Evolutionary conservation across 2,329 filamentous ascomycete species (phyloP), one percentile per base, ranked within the genome.

Genomic region (Aureobasidium sp.): DNA sequence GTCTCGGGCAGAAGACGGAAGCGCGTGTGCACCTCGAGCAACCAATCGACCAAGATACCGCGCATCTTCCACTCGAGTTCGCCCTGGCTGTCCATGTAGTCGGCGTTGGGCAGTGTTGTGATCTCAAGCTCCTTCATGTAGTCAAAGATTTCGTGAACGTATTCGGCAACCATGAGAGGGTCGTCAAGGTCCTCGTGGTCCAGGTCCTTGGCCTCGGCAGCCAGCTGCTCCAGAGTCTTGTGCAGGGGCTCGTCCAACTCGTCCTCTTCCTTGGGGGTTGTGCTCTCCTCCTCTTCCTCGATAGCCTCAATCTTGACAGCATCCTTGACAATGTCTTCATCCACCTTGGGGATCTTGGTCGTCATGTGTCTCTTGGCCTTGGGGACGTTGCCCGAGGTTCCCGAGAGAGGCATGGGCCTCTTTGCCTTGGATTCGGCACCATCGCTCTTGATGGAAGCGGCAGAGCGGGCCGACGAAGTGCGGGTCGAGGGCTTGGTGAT

Each of bases 61-160:
- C 94, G 90, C 78, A 95, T 96, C 82, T 96, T 96, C 94, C 94
- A 99, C 74, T 96, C 93, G 13, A 99, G 81, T 68, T 96, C 91
- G 65, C 89, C 88, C 73, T 99, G 94, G 75, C 93, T 89, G 54
- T 88, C 84, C 86, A 99, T 99, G 79, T 99, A 99, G 64, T 94
- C 79, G 19, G 91, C 87, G 76, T 97, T 96, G 67, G 93, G 91
- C 70, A 92, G 85, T 74, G 80, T 90, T 73, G 80, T 77, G 65
- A 86, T 79, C 77, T 99, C 94, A 25, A 97, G 83, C 68, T 95
- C 86, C 69, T 85, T 87, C 65, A 97, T 83, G 75, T 99, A 97
- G 67, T 96, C 91, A 71, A 97, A 97, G 71, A 99, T 97, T 71
- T 99, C 94, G 62, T 87, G 87, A 53, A 95, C 92, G 70, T 99